phyloP scores from a whole-genome alignment of 441 rosid species.

The Bruguiera hainesii region DNA sequence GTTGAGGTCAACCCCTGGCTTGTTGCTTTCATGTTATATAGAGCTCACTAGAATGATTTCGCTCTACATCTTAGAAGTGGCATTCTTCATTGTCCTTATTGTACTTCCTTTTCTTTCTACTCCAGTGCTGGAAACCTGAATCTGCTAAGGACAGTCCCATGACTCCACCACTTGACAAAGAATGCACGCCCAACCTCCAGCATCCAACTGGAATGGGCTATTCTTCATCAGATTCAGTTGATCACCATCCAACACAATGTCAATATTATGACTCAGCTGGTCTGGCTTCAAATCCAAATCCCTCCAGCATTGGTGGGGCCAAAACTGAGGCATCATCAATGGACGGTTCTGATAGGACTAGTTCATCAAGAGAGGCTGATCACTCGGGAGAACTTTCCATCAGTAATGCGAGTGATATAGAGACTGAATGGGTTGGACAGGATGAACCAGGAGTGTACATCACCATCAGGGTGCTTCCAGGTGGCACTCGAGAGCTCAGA shows the following conservation, averaged over 20 bases:
- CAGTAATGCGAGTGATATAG: slow-evolving; percentile 79
- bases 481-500: slow-evolving; percentile 79
- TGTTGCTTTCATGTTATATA: neutral
- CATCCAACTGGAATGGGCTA: slow-evolving; percentile 44
- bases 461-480: slow-evolving; percentile 75
- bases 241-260: slow-evolving; percentile 47
- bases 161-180: slow-evolving; percentile 71
- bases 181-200: slow-evolving; percentile 40
- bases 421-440: slow-evolving; percentile 94
- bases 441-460: slow-evolving; percentile 94
- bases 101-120: neutral
- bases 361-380: slow-evolving; percentile 71
- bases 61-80: neutral
- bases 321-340: slow-evolving; percentile 76
- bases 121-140: slow-evolving; percentile 51
- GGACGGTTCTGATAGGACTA: slow-evolving; percentile 64
- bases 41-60: neutral
- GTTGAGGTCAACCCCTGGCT: neutral
- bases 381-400: slow-evolving; percentile 75
- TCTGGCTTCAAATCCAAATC: slow-evolving; percentile 67
- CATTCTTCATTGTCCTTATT: neutral
- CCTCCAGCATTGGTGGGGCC: slow-evolving; percentile 60
- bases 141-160: slow-evolving; percentile 61
- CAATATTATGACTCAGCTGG: slow-evolving; percentile 43
- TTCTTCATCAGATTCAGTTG: slow-evolving; percentile 63